Percentiles rank a stretch among this genome's conserved stretches.
Conservation (phyloP, 1,139 yeast species). For the Saccharomyces hybrid region DNA sequence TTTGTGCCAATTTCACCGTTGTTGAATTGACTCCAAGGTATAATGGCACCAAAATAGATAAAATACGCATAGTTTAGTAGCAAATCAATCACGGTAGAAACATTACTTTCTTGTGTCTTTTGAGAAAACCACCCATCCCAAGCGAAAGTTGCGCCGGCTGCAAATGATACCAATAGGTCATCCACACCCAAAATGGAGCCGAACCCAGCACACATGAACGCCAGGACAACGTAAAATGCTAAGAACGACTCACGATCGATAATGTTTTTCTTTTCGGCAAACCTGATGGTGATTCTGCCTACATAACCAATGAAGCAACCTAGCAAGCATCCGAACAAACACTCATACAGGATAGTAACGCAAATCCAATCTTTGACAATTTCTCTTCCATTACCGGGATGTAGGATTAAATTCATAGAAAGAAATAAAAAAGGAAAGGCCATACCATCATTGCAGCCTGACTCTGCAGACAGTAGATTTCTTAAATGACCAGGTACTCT, state of each 20-base stretch:
- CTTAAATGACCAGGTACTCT: conserved; percentile 96
- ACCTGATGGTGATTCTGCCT: conserved; percentile 56
- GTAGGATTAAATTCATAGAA: conserved; percentile 59
- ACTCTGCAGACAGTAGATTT: conserved; percentile 83
- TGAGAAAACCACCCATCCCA: conserved; percentile 94
- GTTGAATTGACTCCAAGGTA: conserved; percentile 88
- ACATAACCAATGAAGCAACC: conserved; percentile 73
- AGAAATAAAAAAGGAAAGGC: conserved; percentile 90
- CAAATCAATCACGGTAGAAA: conserved; percentile 86
- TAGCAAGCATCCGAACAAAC: conserved; percentile 72
- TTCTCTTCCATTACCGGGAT: conserved; percentile 54
- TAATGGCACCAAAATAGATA: conserved; percentile 87
- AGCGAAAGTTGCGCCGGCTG: conserved; percentile 93
- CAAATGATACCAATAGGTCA: conserved; percentile 84
- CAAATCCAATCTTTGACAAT: conserved; percentile 82
- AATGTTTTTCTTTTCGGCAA: conserved; percentile 64
- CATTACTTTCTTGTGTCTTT: conserved; percentile 85
- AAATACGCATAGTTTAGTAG: conserved; percentile 79
- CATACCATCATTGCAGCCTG: conserved; percentile 98
- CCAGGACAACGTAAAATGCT: conserved; percentile 80
- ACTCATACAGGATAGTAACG: conserved; percentile 76
- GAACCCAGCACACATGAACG: conserved; percentile 85
- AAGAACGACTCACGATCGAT: conserved; percentile 92
- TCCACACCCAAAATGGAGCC: conserved; percentile 91
- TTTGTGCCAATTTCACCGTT: conserved; percentile 55